Evolutionary conservation across 192 early-diverging fungal genomes (phyloP).

Genomic region (Mortierella hygrophila): DNA sequence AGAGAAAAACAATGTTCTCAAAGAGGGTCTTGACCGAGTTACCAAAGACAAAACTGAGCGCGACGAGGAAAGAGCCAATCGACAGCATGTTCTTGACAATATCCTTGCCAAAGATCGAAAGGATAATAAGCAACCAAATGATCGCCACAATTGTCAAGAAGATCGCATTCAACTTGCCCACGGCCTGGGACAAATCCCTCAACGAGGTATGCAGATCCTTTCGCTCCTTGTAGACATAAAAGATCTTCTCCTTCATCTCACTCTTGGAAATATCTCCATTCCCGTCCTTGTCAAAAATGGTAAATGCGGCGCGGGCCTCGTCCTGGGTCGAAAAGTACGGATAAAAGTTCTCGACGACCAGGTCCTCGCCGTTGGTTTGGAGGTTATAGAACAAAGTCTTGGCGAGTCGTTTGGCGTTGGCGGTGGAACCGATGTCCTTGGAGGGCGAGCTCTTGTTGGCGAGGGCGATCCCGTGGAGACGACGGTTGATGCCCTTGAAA

Average conservation of each 20-base stretch:
- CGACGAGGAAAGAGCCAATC: conserved; percentile 68
- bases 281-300: conserved; percentile 87
- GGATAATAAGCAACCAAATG: conserved; percentile 43
- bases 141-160: conserved; percentile 70
- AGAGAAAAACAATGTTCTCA: conserved; percentile 89
- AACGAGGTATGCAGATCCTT: conserved; percentile 77
- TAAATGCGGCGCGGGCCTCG: conserved; percentile 84
- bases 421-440: conserved; percentile 54
- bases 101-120: conserved; percentile 53
- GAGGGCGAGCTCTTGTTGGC: conserved; percentile 39
- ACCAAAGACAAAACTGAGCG: conserved; percentile 90
- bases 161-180: conserved; percentile 81
- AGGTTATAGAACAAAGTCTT: conserved; percentile 52
- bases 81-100: conserved; percentile 55
- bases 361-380: conserved; percentile 61
- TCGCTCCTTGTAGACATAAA: conserved; percentile 88
- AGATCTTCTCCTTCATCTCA: conserved; percentile 84
- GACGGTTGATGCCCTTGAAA: conserved; percentile 45
- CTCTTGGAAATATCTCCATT: conserved; percentile 88
- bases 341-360: conserved; percentile 78
- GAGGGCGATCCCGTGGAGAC: conserved; percentile 44
- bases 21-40: conserved; percentile 83
- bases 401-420: conserved; percentile 48
- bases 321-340: conserved; percentile 79
- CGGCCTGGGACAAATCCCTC: conserved; percentile 83